Percentiles rank a stretch among this genome's conserved stretches.
Conservation (phyloP, 306 rosid species). For the Prunus salicina region DNA sequence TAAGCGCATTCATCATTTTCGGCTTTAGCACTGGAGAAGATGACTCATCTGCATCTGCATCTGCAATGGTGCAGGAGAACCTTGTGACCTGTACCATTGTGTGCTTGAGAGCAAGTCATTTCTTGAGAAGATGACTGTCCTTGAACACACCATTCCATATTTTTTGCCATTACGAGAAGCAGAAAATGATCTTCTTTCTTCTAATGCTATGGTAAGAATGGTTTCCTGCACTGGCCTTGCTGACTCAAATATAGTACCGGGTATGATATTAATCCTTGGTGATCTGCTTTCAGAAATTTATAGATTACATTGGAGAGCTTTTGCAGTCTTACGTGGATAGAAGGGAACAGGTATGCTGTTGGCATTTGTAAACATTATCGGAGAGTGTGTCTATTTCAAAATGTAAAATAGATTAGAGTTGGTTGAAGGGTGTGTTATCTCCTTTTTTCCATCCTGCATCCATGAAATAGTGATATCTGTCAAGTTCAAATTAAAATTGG, state of each 20-base stretch:
- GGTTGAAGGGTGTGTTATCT: neutral
- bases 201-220: constrained; percentile 80
- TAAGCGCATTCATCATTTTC: neutral
- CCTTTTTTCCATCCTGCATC: neutral
- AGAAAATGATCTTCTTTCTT: constrained; percentile 84
- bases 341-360: constrained; percentile 81
- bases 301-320: constrained; percentile 89
- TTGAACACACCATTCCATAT: constrained; percentile 90
- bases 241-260: constrained; percentile 22
- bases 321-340: constrained; percentile 94
- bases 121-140: constrained; percentile 91
- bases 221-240: constrained; percentile 31
- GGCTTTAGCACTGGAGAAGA: constrained; percentile 4
- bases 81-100: constrained; percentile 79
- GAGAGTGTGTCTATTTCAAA: neutral
- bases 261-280: constrained; percentile 18
- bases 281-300: constrained; percentile 75
- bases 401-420: neutral
- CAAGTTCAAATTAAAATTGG: neutral
- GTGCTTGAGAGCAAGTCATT: constrained; percentile 96
- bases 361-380: constrained; percentile 2
- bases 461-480: neutral
- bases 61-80: constrained; percentile 60
- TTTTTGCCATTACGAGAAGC: constrained; percentile 81
- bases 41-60: constrained; percentile 15